Evolutionary conservation across 2,329 filamentous ascomycete species (phyloP).

Genomic region (Diaporthe sp.): DNA sequence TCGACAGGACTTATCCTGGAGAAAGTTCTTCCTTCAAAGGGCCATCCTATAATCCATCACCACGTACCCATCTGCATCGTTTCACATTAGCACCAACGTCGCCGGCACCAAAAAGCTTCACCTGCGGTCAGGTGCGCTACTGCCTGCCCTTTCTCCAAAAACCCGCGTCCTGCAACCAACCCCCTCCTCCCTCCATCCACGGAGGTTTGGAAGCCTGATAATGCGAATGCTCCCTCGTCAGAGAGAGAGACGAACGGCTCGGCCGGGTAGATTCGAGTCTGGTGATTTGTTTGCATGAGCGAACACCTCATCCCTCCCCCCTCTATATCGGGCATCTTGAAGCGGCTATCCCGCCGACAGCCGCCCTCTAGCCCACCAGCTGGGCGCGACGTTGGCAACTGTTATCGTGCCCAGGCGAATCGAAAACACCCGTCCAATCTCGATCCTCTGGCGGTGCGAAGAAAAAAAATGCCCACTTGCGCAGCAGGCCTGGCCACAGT

Average conservation of each 20-base stretch:
- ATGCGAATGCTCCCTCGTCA: no score
- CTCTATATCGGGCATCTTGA: constrained; percentile 39
- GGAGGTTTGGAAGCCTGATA: not conserved
- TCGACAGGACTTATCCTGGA: no score
- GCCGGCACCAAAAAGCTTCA: constrained; percentile 9
- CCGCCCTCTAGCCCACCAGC: constrained; percentile 30
- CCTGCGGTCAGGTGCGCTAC: not conserved
- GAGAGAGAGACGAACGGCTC: no score
- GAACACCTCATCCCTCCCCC: constrained; percentile 24
- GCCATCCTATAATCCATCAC: not conserved
- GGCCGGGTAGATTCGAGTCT: constrained; percentile 21
- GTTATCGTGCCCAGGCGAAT: constrained; percentile 34
- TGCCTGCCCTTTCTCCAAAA: no score
- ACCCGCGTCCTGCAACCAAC: not conserved
- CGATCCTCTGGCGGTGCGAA: constrained; percentile 4
- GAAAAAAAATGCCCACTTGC: not conserved
- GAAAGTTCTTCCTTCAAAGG: not conserved
- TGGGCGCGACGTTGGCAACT: constrained; percentile 20
- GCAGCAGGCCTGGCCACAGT: constrained; percentile 33
- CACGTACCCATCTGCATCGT: not conserved
- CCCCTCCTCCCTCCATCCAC: not conserved
- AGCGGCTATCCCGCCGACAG: constrained; percentile 38
- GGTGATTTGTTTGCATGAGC: constrained; percentile 29
- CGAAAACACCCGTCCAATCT: constrained; percentile 20
- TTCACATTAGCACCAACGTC: not conserved